phyloP scores from a whole-genome alignment of 129 eudicot species.

The Pseudognaphalium luteoalbum region DNA sequence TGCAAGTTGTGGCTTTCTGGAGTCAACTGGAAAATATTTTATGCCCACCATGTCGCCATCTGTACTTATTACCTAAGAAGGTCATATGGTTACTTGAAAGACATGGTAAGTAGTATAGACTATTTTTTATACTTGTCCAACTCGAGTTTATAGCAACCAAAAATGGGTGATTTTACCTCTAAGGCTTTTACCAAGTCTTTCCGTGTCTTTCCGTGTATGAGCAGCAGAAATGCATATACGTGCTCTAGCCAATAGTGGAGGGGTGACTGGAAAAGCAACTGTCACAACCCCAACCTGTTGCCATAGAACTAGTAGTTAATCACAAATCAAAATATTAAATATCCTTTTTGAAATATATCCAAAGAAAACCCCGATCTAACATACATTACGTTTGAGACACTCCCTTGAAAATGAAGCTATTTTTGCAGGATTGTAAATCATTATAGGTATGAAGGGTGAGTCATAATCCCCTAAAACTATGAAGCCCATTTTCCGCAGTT shows the following conservation, averaged over 20 bases:
- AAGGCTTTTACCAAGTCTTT: slow-evolving; percentile 84
- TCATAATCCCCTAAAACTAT: slow-evolving; percentile 90
- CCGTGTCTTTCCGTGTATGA: slow-evolving; percentile 80
- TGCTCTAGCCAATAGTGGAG: slow-evolving; percentile 76
- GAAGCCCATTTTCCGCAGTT: slow-evolving; percentile 86
- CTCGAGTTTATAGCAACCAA: too few species aligned
- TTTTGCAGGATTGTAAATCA: slow-evolving; percentile 92
- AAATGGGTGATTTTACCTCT: slow-evolving; percentile 20
- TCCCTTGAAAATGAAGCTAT: slow-evolving; percentile 92
- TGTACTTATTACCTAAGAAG: slow-evolving; percentile 67
- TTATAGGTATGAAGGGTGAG: slow-evolving; percentile 90
- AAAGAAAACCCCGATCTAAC: neutral
- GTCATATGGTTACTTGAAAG: neutral
- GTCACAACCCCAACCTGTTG: slow-evolving; percentile 46
- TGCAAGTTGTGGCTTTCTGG: slow-evolving; percentile 68
- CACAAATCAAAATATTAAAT: too few species aligned
- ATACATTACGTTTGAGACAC: slow-evolving; percentile 75
- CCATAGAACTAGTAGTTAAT: too few species aligned
- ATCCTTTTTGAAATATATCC: too few species aligned
- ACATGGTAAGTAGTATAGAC: neutral
- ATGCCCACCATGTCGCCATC: slow-evolving; percentile 92
- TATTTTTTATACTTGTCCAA: too few species aligned
- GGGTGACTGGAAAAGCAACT: slow-evolving; percentile 89
- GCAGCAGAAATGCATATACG: slow-evolving; percentile 91
- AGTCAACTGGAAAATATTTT: slow-evolving; percentile 90